Conservation (phyloP, 805 yeast genomes). For the Hanseniaspora valbyensis region DNA sequence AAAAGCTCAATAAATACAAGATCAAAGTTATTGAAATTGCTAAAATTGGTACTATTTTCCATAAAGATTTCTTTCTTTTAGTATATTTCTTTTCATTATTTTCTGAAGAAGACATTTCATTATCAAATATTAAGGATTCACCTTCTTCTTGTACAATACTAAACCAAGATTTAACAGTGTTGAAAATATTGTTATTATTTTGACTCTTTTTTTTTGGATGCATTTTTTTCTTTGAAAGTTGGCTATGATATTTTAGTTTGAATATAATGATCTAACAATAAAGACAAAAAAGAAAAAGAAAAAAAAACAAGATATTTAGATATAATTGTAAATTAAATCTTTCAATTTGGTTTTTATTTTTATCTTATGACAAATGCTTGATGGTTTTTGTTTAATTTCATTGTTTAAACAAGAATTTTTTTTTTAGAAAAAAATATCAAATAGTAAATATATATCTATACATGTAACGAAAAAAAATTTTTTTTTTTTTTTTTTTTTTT, state of each 20-base stretch:
- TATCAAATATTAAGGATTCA: conserved; percentile 5
- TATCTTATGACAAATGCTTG: no score
- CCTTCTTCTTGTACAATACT: conserved; percentile 7
- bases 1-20: background rate
- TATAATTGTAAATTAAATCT: no score
- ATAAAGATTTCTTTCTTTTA: background rate
- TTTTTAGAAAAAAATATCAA: no score
- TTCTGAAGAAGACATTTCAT: conserved; percentile 10
- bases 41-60: conserved; percentile 2
- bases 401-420: no score
- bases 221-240: background rate
- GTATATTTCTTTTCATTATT: background rate
- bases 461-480: no score
- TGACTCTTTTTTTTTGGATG: background rate
- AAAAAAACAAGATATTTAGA: no score
- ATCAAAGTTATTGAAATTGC: background rate
- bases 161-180: conserved; percentile 1
- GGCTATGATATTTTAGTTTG: background rate
- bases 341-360: no score
- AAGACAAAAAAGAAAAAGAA: no score
- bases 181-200: background rate
- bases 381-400: no score
- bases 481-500: no score
- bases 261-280: no score
- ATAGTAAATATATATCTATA: no score